Evolutionary conservation across 2,329 filamentous ascomycete species (phyloP).

Genomic region (Incumbomyces delicatus): DNA sequence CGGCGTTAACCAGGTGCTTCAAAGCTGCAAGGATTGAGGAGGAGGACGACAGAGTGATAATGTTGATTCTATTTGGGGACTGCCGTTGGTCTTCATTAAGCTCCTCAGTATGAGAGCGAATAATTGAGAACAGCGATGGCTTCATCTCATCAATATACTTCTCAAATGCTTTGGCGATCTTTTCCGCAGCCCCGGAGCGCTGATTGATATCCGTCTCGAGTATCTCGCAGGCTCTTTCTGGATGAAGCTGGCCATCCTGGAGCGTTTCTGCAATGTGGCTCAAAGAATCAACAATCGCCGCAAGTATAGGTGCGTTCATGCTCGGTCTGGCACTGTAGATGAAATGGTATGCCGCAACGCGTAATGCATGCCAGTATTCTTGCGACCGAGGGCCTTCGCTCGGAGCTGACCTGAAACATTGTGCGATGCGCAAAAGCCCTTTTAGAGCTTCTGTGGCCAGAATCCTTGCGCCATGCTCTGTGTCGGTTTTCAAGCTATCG

Average conservation of each 20-base stretch:
- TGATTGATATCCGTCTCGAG: conserved; percentile 21
- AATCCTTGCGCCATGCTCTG: conserved; percentile 50
- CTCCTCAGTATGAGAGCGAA: background rate
- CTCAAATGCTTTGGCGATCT: conserved; percentile 13
- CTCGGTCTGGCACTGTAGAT: conserved; percentile 57
- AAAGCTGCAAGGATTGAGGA: conserved; percentile 44
- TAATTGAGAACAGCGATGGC: background rate
- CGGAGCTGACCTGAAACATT: conserved; percentile 22
- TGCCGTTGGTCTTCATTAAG: background rate
- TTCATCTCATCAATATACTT: conserved; percentile 2
- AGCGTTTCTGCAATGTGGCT: conserved; percentile 26
- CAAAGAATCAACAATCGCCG: conserved; percentile 40
- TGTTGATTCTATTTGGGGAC: conserved; percentile 28
- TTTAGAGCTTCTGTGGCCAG: conserved; percentile 46
- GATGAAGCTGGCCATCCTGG: conserved; percentile 1
- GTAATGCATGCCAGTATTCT: conserved; percentile 46
- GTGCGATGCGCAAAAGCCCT: conserved; percentile 40
- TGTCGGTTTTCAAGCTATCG: conserved; percentile 43
- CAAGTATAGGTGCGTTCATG: conserved; percentile 54
- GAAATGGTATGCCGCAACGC: conserved; percentile 52
- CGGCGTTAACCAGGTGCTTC: conserved; percentile 32
- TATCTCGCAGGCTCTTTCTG: conserved; percentile 14
- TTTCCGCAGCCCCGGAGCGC: conserved; percentile 16
- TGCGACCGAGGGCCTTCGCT: conserved; percentile 13
- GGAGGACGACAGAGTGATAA: conserved; percentile 54